phyloP scores from a whole-genome alignment of 768 basidiomycete species.

The Termitomyces sp. region DNA sequence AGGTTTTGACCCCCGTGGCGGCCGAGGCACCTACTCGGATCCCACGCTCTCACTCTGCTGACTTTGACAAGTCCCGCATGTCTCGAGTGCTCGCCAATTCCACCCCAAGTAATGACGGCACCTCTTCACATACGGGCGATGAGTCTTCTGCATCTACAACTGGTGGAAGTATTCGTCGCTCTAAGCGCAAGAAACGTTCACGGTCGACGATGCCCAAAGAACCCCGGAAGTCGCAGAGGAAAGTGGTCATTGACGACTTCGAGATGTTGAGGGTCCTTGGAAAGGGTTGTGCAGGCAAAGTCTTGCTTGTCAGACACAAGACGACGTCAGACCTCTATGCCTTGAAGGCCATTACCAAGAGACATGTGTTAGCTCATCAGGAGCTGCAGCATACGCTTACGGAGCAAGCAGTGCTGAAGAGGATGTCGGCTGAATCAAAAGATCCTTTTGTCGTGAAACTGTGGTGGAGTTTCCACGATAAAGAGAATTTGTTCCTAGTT shows the following conservation, averaged over 20 bases:
- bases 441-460: slow-evolving; percentile 96
- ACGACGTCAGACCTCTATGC: slow-evolving; percentile 71
- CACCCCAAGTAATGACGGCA: slow-evolving; percentile 38
- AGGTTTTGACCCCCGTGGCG: slow-evolving; percentile 14
- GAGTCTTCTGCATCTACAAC: slow-evolving; percentile 68
- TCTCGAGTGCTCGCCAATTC: slow-evolving; percentile 57
- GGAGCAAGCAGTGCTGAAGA: slow-evolving; percentile 91
- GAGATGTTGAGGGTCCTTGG: slow-evolving; percentile 97
- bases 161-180: slow-evolving; percentile 25
- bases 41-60: slow-evolving; percentile 77
- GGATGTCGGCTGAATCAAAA: slow-evolving; percentile 82
- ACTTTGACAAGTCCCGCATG: slow-evolving; percentile 60
- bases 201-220: slow-evolving; percentile 39
- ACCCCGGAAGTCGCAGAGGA: slow-evolving; percentile 54
- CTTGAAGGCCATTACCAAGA: slow-evolving; percentile 96
- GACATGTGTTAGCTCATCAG: slow-evolving; percentile 93
- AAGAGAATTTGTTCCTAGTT: slow-evolving; percentile 93
- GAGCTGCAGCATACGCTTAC: slow-evolving; percentile 95
- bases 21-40: slow-evolving; percentile 33
- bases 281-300: slow-evolving; percentile 97
- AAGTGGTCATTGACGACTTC: slow-evolving; percentile 86
- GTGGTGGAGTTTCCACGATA: slow-evolving; percentile 97
- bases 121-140: slow-evolving; percentile 60
- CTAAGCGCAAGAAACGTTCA: slow-evolving; percentile 48
- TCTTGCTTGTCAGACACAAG: slow-evolving; percentile 84